These are phyloP conservation scores for Globisporangium uncinulatum DNA, from an alignment of 352 stramenopile species.

Conservation along the genomic window DNA sequence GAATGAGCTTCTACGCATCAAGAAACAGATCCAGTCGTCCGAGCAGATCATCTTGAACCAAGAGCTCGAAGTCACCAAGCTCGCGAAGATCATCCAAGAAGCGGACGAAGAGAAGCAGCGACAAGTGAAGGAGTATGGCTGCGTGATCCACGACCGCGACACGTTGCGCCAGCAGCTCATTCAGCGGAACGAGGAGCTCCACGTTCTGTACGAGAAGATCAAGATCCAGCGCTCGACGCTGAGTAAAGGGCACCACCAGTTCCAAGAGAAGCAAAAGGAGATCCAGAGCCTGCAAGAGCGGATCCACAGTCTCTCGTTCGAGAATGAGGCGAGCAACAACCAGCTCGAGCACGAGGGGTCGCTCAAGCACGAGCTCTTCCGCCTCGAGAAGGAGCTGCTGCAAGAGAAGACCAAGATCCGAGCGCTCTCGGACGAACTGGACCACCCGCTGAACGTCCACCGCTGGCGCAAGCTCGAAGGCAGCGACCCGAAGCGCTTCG, in stretches of 20 bases:
- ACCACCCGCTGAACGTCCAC: conserved; percentile 98
- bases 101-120: conserved; percentile 93
- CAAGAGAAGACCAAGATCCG: conserved; percentile 97
- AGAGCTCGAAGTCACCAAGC: conserved; percentile 91
- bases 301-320: conserved; percentile 89
- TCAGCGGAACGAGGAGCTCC: conserved; percentile 94
- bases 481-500: conserved; percentile 93
- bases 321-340: conserved; percentile 88
- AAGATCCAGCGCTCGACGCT: conserved; percentile 95
- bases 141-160: conserved; percentile 95
- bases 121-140: conserved; percentile 95
- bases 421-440: conserved; percentile 92
- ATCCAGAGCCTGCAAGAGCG: conserved; percentile 95
- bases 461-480: conserved; percentile 97
- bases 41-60: conserved; percentile 94
- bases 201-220: conserved; percentile 96
- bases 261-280: conserved; percentile 90
- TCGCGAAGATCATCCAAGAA: conserved; percentile 88
- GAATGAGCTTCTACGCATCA: conserved; percentile 91
- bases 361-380: conserved; percentile 84
- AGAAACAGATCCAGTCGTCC: conserved; percentile 82
- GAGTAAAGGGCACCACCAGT: conserved; percentile 90
- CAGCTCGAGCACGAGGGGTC: conserved; percentile 84
- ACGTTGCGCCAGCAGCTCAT: conserved; percentile 97
- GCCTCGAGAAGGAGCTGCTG: conserved; percentile 89